These are phyloP conservation scores for Diacronema lutheri DNA, from an alignment of 78 protist genomes.

Conservation along the genomic window DNA sequence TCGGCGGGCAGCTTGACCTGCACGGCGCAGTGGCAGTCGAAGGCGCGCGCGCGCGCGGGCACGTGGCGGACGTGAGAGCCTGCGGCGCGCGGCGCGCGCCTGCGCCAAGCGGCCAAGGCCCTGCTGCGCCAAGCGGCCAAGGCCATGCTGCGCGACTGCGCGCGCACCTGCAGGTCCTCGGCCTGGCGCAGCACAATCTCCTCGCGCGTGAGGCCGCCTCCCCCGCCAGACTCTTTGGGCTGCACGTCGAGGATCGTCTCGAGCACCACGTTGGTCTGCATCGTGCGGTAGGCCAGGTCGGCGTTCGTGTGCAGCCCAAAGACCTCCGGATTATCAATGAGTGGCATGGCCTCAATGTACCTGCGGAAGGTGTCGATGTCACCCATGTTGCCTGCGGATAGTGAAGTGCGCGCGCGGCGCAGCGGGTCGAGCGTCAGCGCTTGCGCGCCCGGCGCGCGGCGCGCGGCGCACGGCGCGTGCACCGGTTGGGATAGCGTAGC, in stretches of 20 bases:
- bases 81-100: constrained; percentile 26
- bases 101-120: constrained; percentile 24
- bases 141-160: constrained; percentile 51
- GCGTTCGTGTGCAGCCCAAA: constrained; percentile 85
- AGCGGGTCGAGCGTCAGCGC: background rate
- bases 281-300: constrained; percentile 65
- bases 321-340: constrained; percentile 69
- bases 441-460: constrained; percentile 42
- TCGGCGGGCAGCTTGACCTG: constrained; percentile 24
- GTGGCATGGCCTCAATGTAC: constrained; percentile 53
- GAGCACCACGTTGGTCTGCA: constrained; percentile 40
- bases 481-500: no score
- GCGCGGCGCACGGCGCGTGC: no score
- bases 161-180: constrained; percentile 51
- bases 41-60: constrained; percentile 52
- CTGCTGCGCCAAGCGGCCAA: constrained; percentile 23
- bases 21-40: constrained; percentile 50
- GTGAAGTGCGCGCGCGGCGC: background rate
- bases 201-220: constrained; percentile 69
- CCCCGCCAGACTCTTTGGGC: constrained; percentile 67
- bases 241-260: constrained; percentile 64
- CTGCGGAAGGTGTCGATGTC: constrained; percentile 39
- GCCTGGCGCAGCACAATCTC: constrained; percentile 39
- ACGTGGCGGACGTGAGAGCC: no score
- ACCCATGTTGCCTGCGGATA: background rate